Evolutionary conservation across 352 stramenopile species (phyloP).

Genomic region (Globisporangium echinulatum): DNA sequence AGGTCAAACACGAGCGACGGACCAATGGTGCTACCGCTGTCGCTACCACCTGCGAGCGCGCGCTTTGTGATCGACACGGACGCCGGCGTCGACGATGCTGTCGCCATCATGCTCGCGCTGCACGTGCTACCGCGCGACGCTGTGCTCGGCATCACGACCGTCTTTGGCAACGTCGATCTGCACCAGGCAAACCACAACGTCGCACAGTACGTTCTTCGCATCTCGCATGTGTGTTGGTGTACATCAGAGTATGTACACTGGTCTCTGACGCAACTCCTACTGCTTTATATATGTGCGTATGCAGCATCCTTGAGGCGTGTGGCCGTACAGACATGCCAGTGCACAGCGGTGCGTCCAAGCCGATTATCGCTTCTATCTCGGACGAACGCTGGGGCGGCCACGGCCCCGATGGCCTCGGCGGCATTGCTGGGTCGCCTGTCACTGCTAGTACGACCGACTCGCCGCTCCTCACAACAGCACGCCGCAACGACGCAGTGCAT

Average conservation of each 20-base stretch:
- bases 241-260: neutral
- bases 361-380: conserved; percentile 61
- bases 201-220: conserved; percentile 37
- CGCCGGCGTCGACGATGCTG: conserved; percentile 69
- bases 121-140: conserved; percentile 47
- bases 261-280: neutral
- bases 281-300: neutral
- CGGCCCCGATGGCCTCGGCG: conserved; percentile 65
- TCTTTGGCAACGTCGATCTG: conserved; percentile 81
- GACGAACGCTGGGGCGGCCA: conserved; percentile 66
- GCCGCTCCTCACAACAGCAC: conserved; percentile 21
- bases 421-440: conserved; percentile 19
- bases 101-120: conserved; percentile 69
- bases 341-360: conserved; percentile 52
- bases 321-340: conserved; percentile 44
- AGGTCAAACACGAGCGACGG: too few relatives aligned
- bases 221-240: neutral
- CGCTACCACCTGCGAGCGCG: conserved; percentile 12
- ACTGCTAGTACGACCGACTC: neutral
- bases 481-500: conserved; percentile 61
- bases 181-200: conserved; percentile 82
- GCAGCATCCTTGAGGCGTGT: conserved; percentile 57
- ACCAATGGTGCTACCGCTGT: neutral
- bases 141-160: conserved; percentile 66
- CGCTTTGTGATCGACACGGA: conserved; percentile 74